Conservation (phyloP, 768 basidiomycete genomes). For the Termitomyces sp. region DNA sequence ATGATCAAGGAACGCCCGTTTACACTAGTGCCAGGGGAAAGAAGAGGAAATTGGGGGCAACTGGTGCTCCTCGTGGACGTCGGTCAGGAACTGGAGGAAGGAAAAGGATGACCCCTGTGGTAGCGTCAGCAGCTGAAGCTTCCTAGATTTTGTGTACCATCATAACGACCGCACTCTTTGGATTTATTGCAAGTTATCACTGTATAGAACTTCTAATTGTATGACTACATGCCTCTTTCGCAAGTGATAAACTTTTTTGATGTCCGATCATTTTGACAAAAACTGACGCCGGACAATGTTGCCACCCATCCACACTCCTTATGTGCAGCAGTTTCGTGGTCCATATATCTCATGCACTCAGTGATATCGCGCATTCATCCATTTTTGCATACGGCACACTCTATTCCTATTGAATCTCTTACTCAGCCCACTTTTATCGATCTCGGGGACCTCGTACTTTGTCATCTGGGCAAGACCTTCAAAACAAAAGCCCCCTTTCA, state of each 20-base stretch:
- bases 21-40: conserved; percentile 36
- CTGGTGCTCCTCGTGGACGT: conserved; percentile 37
- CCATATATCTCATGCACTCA: conserved; percentile 20
- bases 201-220: conserved; percentile 1
- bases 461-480: conserved; percentile 3
- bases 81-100: conserved; percentile 33
- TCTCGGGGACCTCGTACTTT: background rate
- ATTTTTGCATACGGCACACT: conserved; percentile 12
- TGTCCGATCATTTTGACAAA: conserved; percentile 16
- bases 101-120: conserved; percentile 28
- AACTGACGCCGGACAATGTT: conserved; percentile 10
- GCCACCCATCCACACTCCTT: conserved; percentile 10
- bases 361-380: conserved; percentile 8
- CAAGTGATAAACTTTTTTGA: conserved; percentile 7
- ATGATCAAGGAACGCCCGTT: conserved; percentile 34
- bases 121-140: conserved; percentile 1
- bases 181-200: background rate
- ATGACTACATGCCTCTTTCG: background rate
- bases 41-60: conserved; percentile 38
- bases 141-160: conserved; percentile 4
- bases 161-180: conserved; percentile 5
- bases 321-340: conserved; percentile 20
- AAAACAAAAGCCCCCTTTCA: background rate
- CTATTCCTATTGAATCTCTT: conserved; percentile 14
- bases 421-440: conserved; percentile 6